Evolutionary conservation across 2,329 filamentous ascomycete species (phyloP), one percentile per base, ranked within the genome.

Genomic region (Cercospora brassicicola): DNA sequence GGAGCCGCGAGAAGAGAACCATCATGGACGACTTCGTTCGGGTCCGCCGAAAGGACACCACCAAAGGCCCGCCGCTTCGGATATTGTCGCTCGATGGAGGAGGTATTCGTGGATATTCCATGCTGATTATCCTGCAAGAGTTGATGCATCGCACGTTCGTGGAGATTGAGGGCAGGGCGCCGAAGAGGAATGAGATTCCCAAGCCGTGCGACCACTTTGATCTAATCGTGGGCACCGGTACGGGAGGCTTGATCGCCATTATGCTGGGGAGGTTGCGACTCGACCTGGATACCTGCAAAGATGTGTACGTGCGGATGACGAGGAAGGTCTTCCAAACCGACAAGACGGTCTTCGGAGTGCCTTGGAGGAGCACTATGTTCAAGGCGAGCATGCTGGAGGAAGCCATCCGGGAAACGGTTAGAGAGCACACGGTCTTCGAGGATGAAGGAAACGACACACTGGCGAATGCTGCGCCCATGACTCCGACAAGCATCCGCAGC

Each of bases 191-290:
- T 78, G 91, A 98, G 78, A 96, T 98, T 33, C 95, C 95, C 13
- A 97, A 97, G 76, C 95, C 95, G 77, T 96, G 93, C 88, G 95
- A 99, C 73, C 93, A 98, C 81, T 99, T 99, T 82, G 95, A 99
- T 82, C 87, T 99, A 62, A 99, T 99, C 72, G 91, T 92, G 64
- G 95, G 95, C 67, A 97, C 94, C 26, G 95, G 95, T 71, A 99
- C 95, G 0, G 95, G 95, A 76, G n/a, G 95, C 3, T 83, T 99
- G 71, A 98, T 99, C 73, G 95, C 95, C n/a, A 76, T 80, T 59
- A 80, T 80, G 78, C 87, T 99, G 23, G 95, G 95, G 10, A 88
- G 95, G 65, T 82, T 99, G 74, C 90, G 95, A 59, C 88, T 99
- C 73, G 93, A 98, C 75, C 85, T 99, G 39, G 94, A 98, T 80